Percentiles rank a stretch among this genome's conserved stretches.
Evolutionary conservation across 2,329 filamentous ascomycete genomes (phyloP).

Genomic region (Colletotrichum paranaense): DNA sequence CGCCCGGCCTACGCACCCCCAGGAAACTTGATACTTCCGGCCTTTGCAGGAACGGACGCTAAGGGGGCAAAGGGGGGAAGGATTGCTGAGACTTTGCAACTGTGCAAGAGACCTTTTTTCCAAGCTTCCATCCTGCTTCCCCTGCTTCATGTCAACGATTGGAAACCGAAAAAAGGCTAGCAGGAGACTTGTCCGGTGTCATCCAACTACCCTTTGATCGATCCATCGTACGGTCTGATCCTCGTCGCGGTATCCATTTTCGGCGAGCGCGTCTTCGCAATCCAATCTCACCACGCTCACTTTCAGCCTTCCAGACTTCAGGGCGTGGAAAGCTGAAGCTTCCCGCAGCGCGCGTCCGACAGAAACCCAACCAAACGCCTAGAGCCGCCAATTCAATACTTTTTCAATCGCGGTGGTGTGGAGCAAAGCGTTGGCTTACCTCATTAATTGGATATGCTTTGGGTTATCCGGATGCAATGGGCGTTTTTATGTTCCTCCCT

Average conservation of each 20-base stretch:
- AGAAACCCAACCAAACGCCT: not conserved
- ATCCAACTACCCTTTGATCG: slow-evolving; percentile 5
- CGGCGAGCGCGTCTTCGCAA: slow-evolving; percentile 1
- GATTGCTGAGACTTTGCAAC: no score
- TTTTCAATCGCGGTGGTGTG: not conserved
- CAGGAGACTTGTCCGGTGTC: slow-evolving; percentile 3
- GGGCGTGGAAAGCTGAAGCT: no score
- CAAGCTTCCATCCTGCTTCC: not conserved
- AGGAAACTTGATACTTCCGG: not conserved
- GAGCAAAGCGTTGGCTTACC: not conserved
- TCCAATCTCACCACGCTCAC: not conserved
- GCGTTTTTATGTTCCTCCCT: not conserved
- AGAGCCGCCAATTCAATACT: not conserved
- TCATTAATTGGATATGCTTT: not conserved
- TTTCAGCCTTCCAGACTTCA: no score
- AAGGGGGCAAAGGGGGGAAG: no score
- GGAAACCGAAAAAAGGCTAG: not conserved
- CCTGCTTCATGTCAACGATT: not conserved
- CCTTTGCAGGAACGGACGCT: slow-evolving; percentile 6
- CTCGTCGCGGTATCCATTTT: not conserved
- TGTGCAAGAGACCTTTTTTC: not conserved
- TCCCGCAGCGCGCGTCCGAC: not conserved
- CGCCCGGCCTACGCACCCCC: not conserved
- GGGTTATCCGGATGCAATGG: not conserved
- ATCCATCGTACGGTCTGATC: not conserved